Evolutionary conservation across 1,284 basidiomycete species (phyloP).

Genomic region (Violaceomyces palustris): DNA sequence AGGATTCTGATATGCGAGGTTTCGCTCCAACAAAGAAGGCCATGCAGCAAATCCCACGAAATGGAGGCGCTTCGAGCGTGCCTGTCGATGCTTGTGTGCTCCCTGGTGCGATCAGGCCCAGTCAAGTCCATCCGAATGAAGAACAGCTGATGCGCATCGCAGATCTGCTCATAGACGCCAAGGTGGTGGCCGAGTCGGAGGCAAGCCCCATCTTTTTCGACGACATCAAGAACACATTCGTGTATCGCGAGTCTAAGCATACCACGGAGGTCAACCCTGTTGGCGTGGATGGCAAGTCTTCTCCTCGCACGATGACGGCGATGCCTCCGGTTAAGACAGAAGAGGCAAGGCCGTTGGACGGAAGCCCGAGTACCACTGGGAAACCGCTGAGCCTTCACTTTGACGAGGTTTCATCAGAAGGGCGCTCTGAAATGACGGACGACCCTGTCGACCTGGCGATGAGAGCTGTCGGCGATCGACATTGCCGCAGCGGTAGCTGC

Average conservation of each 20-base stretch:
- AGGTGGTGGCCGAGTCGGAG: conserved; percentile 61
- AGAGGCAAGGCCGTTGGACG: background rate
- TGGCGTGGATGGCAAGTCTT: no score
- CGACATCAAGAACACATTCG: conserved; percentile 34
- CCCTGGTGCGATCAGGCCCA: conserved; percentile 13
- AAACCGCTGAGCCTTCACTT: background rate
- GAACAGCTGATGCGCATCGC: conserved; percentile 88
- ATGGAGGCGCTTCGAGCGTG: conserved; percentile 9
- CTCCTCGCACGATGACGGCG: no score
- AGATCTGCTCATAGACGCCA: conserved; percentile 75
- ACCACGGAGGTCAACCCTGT: no score
- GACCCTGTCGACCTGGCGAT: conserved; percentile 45
- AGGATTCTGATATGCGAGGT: conserved; percentile 83
- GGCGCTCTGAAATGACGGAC: conserved; percentile 22
- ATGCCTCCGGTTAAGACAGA: no score
- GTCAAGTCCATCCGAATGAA: conserved; percentile 80
- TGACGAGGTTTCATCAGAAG: conserved; percentile 8
- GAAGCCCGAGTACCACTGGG: background rate
- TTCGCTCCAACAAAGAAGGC: conserved; percentile 73
- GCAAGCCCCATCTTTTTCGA: conserved; percentile 39
- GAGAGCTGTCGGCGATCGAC: conserved; percentile 31
- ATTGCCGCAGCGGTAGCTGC: no score
- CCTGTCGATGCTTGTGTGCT: conserved; percentile 27
- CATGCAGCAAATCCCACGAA: conserved; percentile 29
- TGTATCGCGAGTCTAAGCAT: no score